Percentiles rank a stretch among this genome's conserved stretches.
These are phyloP conservation scores for Diaporthe caulivora DNA, from an alignment of 2,329 filamentous ascomycete species.

Conservation along the genomic window DNA sequence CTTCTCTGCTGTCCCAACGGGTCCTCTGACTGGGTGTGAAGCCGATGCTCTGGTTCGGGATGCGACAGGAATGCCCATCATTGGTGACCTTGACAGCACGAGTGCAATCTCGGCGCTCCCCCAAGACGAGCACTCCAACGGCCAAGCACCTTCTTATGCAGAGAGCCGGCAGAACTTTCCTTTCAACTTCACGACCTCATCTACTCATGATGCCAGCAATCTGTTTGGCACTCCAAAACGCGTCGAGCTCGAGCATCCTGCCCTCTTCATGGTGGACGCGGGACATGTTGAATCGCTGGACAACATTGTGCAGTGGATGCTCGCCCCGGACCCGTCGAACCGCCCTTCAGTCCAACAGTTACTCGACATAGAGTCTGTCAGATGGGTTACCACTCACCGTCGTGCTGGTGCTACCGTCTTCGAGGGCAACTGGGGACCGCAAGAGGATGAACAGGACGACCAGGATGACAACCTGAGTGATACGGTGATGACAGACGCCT, in stretches of 20 bases:
- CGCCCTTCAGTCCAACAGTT: constrained; percentile 83
- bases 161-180: constrained; percentile 39
- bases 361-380: constrained; percentile 78
- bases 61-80: constrained; percentile 76
- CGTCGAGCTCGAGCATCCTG: constrained; percentile 72
- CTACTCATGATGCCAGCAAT: constrained; percentile 52
- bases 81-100: constrained; percentile 46
- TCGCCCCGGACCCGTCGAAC: constrained; percentile 77
- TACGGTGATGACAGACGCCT: constrained; percentile 72
- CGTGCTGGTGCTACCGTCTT: constrained; percentile 93
- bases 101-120: constrained; percentile 37
- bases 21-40: constrained; percentile 80
- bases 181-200: constrained; percentile 43
- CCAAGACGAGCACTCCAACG: constrained; percentile 17
- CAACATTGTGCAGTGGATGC: constrained; percentile 88
- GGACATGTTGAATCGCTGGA: constrained; percentile 82
- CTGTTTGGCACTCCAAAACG: constrained; percentile 62
- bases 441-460: constrained; percentile 57
- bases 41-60: constrained; percentile 80
- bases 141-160: constrained; percentile 31
- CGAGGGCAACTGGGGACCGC: constrained; percentile 95
- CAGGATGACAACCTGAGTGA: constrained; percentile 53
- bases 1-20: constrained; percentile 85
- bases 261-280: constrained; percentile 88
- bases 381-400: constrained; percentile 83